phyloP scores from a whole-genome alignment of 2,329 filamentous ascomycete species.

The Fusarium setosum region DNA sequence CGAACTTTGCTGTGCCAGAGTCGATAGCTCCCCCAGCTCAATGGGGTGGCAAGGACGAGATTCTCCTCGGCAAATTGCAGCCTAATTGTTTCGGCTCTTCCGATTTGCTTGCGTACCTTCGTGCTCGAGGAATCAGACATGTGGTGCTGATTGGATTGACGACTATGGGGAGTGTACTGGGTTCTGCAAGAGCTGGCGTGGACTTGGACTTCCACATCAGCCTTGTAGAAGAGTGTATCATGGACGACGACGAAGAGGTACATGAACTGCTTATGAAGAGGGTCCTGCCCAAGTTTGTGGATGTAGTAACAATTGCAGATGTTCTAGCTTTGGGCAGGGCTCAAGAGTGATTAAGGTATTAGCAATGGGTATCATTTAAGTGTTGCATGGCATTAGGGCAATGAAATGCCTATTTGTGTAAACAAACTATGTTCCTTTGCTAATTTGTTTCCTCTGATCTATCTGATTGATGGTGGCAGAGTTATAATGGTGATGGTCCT shows the following conservation, averaged over 20 bases:
- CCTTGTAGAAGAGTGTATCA: background rate
- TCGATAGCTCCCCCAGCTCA: background rate
- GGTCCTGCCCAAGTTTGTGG: constrained; percentile 10
- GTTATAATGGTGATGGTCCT: no score
- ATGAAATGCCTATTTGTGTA: no score
- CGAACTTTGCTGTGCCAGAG: background rate
- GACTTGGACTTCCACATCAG: background rate
- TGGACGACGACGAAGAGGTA: background rate
- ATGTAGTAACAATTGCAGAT: background rate
- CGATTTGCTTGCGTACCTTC: background rate
- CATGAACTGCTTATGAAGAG: constrained; percentile 3
- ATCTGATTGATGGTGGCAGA: no score
- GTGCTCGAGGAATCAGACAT: background rate
- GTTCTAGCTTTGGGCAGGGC: background rate
- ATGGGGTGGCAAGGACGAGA: background rate
- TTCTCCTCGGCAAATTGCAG: background rate
- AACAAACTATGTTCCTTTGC: no score
- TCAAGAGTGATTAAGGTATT: no score
- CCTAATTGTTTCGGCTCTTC: background rate
- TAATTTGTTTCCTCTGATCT: no score
- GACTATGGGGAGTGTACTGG: background rate
- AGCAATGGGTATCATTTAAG: no score
- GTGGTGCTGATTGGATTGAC: background rate
- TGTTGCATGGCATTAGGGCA: no score
- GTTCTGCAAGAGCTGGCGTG: background rate